Conservation (phyloP, 169 alveolate genomes). For the Eimeria mitis region DNA sequence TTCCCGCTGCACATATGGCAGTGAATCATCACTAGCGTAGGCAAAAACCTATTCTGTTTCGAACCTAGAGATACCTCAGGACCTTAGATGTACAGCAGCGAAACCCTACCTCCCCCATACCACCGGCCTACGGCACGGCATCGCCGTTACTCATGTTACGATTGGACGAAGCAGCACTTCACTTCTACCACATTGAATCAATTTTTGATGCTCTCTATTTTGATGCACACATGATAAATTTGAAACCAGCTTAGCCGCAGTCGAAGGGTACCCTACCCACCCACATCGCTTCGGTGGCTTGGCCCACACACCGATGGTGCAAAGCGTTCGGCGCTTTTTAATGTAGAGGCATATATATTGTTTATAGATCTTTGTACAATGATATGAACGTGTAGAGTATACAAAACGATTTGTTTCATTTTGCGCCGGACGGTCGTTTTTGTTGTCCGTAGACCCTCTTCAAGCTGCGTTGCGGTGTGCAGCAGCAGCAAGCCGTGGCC, state of each 20-base stretch:
- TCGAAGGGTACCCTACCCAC: neutral
- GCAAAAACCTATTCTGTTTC: neutral
- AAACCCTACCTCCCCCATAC: neutral
- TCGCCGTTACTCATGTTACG: neutral
- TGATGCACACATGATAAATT: neutral
- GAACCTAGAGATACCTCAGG: neutral
- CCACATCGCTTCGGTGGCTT: neutral
- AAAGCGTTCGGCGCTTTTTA: neutral
- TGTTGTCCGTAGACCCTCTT: neutral
- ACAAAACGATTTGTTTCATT: neutral
- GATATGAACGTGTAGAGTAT: neutral
- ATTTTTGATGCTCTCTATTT: neutral
- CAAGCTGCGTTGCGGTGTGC: slow-evolving; percentile 55
- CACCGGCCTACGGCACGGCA: slow-evolving; percentile 10
- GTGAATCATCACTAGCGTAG: neutral
- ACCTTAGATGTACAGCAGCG: neutral
- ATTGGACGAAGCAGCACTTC: neutral
- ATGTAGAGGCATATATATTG: neutral
- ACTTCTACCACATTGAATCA: neutral
- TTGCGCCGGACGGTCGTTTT: neutral
- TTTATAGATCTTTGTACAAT: neutral
- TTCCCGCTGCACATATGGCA: neutral
- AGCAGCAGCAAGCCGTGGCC: slow-evolving; percentile 71
- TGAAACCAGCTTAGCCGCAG: neutral
- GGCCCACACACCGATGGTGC: slow-evolving; percentile 24